These are phyloP conservation scores for Blastosporella zonata DNA, from an alignment of 1,284 basidiomycete species.

Conservation along the genomic window DNA sequence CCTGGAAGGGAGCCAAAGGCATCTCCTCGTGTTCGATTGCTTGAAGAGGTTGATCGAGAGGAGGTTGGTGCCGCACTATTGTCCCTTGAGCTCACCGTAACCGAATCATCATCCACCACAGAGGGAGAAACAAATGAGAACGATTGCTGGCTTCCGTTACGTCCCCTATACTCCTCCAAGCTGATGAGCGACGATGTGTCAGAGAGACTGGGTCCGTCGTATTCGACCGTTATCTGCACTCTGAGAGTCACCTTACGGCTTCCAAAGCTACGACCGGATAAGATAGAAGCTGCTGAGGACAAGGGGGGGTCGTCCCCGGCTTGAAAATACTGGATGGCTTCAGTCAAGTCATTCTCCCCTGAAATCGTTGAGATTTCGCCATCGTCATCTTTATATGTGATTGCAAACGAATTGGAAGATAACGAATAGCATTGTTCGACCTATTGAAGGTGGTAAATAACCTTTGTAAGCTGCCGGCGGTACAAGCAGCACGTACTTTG, in stretches of 20 bases:
- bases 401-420: constrained; percentile 62
- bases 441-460: constrained; percentile 36
- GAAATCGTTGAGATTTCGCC: constrained; percentile 43
- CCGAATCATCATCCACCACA: constrained; percentile 64
- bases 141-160: constrained; percentile 58
- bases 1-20: constrained; percentile 12
- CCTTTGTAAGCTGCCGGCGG: constrained; percentile 1
- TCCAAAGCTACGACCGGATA: constrained; percentile 69
- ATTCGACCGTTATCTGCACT: constrained; percentile 77
- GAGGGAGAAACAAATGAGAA: constrained; percentile 45
- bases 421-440: constrained; percentile 82
- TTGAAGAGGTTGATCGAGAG: constrained; percentile 8
- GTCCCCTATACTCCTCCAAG: constrained; percentile 64
- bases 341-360: constrained; percentile 72
- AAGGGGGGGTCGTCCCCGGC: constrained; percentile 67
- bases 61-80: constrained; percentile 32
- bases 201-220: constrained; percentile 87
- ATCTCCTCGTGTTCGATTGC: constrained; percentile 1
- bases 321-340: constrained; percentile 84
- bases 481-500: constrained; percentile 45
- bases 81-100: constrained; percentile 71
- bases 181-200: constrained; percentile 81
- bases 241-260: constrained; percentile 70
- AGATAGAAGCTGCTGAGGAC: constrained; percentile 69
- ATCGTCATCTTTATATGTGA: constrained; percentile 86